Evolutionary conservation across 2,329 filamentous ascomycete species (phyloP).

Genomic region (Westerdykella sp.): DNA sequence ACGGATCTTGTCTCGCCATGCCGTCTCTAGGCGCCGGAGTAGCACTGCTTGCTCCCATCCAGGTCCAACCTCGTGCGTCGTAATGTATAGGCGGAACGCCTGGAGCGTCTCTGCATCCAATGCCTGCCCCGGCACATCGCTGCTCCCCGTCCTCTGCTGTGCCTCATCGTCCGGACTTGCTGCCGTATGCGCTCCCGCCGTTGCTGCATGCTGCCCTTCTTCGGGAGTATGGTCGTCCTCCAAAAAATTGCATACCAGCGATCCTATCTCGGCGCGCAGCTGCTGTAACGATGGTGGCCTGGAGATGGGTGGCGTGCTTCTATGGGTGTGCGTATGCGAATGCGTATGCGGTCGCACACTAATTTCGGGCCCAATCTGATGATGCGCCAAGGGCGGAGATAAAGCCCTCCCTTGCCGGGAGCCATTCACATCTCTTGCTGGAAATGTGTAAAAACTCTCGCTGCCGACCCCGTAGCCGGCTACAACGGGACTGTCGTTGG

Average conservation of each 20-base stretch:
- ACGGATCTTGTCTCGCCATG: conserved; percentile 20
- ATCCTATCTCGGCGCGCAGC: conserved; percentile 23
- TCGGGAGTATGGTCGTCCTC: conserved; percentile 11
- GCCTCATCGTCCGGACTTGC: conserved; percentile 13
- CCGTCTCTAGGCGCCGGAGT: conserved; percentile 24
- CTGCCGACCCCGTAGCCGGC: not conserved
- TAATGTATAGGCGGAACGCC: conserved; percentile 28
- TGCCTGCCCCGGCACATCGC: conserved; percentile 19
- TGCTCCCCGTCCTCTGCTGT: conserved; percentile 6
- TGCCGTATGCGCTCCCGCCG: conserved; percentile 1
- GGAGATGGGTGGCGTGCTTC: conserved; percentile 10
- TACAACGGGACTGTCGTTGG: not conserved
- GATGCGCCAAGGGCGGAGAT: not conserved
- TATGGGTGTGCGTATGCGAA: not conserved
- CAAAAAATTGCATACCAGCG: conserved; percentile 24
- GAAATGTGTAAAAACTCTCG: not conserved
- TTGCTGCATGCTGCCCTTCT: not conserved
- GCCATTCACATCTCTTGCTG: no score
- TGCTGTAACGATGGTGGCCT: conserved; percentile 14
- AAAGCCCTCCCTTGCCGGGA: no score
- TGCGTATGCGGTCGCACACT: not conserved
- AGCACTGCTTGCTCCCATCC: conserved; percentile 25
- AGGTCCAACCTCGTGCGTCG: conserved; percentile 16
- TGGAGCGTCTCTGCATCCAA: conserved; percentile 26
- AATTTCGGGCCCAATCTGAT: not conserved